Evolutionary conservation across 495 filamentous ascomycete species (phyloP), one percentile per base, ranked within the genome.

Genomic region (Neurospora discreta): DNA sequence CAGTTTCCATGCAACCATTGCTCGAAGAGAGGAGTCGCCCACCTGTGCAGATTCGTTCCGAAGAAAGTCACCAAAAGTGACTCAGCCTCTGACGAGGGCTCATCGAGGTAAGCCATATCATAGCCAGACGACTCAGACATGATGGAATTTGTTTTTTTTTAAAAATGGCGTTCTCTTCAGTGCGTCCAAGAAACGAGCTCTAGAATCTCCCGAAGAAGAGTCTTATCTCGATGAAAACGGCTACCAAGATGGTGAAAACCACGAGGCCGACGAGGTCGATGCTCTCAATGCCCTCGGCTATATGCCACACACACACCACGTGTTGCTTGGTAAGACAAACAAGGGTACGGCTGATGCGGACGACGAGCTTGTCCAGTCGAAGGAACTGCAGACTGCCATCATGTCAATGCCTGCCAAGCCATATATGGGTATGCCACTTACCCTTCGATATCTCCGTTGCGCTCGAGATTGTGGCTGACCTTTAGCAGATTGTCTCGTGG

Each of bases 1-100:
- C 73, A 80, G 72, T 85, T 82, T 70, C 83, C 83, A 2, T 85
- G 83, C 76, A 81, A 82, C 60, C 81, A 84, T 68, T 85, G 83
- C 75, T 70, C 77, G 20, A 78, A 79, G 68, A 74, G 83, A 72
- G 78, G 78, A 26, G 80, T 82, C 1, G 77, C 81, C 3, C 80
- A 83, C 71, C 72, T 81, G 2, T 85, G 83, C 70, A 77, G 75
- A 7, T 84, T 81, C 71, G 73, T 73, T 3, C 71, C 73, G 18
- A 78, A 79, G 71, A 77, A 71, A 65, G 41, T 70, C 20, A 68
- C 44, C 75, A 77, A 69, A 46, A 71, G 73, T 38, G 75, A 75
- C 3, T 44, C 68, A 5, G 40, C 38, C 68, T 69, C 73, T 36
- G 46, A 60, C 4, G 74, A 76, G 39, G 72, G 69, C 36, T 71